Evolutionary conservation across 108 stramenopile genomes (phyloP).

Genomic region (Schizochytrium sp.): DNA sequence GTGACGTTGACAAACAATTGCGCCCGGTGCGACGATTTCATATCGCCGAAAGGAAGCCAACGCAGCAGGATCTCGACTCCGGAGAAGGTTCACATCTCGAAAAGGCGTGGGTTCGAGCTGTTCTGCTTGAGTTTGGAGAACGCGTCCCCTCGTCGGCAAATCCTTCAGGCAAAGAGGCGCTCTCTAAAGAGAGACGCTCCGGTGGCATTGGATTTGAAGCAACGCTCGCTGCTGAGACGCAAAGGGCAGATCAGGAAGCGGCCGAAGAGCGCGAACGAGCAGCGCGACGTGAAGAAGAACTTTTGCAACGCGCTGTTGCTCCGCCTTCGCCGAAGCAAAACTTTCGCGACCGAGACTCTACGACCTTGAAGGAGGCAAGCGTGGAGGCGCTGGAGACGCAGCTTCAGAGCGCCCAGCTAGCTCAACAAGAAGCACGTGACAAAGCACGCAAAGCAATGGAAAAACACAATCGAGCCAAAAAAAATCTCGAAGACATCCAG

Average conservation of each 20-base stretch:
- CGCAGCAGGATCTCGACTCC: background rate
- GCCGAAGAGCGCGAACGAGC: background rate
- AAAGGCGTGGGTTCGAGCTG: background rate
- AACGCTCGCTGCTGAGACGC: background rate
- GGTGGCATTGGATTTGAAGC: background rate
- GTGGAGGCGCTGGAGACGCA: too few relatives aligned
- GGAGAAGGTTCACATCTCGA: background rate
- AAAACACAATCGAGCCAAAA: too few relatives aligned
- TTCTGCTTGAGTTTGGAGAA: background rate
- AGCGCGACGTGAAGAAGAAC: background rate
- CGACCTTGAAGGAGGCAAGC: too few relatives aligned
- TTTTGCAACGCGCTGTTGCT: background rate
- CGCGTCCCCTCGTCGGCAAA: background rate
- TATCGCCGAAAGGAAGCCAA: background rate
- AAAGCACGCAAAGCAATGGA: too few relatives aligned
- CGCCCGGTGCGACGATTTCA: background rate
- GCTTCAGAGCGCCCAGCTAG: too few relatives aligned
- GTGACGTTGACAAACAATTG: too few relatives aligned
- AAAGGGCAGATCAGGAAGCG: background rate
- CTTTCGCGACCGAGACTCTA: too few relatives aligned
- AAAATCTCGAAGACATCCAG: too few relatives aligned
- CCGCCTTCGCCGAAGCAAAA: background rate
- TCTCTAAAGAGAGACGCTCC: too few relatives aligned
- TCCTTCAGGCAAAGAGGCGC: too few relatives aligned
- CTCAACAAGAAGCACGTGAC: too few relatives aligned